Percentiles rank a stretch among this genome's conserved stretches.
phyloP scores from a whole-genome alignment of 2,329 filamentous ascomycete genomes.

The Nothophaeocryptopus gaeumannii region DNA sequence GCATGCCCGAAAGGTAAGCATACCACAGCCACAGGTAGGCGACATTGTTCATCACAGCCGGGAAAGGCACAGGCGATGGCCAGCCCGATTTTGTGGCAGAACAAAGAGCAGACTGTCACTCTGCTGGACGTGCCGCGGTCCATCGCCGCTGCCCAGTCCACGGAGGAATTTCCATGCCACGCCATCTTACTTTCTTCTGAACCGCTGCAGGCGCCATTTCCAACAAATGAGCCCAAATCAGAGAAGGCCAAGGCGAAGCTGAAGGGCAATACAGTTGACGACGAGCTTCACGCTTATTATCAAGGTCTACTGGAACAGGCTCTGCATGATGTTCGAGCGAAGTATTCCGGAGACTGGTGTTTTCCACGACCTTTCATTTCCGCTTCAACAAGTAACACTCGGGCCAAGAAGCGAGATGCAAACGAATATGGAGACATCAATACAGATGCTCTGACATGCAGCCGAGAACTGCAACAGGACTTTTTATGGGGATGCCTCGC shows the following conservation, averaged over 20 bases:
- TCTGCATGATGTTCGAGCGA: conserved; percentile 34
- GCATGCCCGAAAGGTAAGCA: neutral
- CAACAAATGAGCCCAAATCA: conserved; percentile 57
- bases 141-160: conserved; percentile 63
- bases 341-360: conserved; percentile 36
- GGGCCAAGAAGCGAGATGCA: neutral
- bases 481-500: too few species aligned
- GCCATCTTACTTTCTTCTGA: conserved; percentile 47
- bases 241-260: conserved; percentile 45
- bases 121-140: conserved; percentile 69
- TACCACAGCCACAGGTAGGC: neutral
- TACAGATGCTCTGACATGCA: too few species aligned
- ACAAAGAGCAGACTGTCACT: conserved; percentile 49
- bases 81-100: conserved; percentile 54
- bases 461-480: too few species aligned
- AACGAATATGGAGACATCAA: too few species aligned
- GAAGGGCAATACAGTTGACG: conserved; percentile 29
- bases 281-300: conserved; percentile 39
- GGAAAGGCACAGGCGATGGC: conserved; percentile 7
- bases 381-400: neutral
- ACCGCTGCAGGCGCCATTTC: conserved; percentile 49
- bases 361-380: conserved; percentile 23
- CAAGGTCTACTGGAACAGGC: conserved; percentile 40
- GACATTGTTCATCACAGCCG: too few species aligned
- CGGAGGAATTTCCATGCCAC: conserved; percentile 38